These are phyloP conservation scores for Pythium graminicola DNA, from an alignment of 352 stramenopile species.

Conservation along the genomic window DNA sequence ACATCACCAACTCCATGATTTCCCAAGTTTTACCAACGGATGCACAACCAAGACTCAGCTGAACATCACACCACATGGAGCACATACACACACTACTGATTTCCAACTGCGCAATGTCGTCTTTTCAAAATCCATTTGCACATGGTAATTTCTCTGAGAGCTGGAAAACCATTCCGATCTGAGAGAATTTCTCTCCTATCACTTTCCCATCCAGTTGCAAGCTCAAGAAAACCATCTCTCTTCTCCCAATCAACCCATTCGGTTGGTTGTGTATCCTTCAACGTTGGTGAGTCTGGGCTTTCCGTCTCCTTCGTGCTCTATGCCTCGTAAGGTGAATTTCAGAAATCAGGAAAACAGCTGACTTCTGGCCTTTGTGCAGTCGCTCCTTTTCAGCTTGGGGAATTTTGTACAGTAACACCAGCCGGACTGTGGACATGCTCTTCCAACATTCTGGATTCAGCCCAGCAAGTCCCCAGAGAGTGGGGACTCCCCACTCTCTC, in stretches of 20 bases:
- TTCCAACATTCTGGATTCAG: background rate
- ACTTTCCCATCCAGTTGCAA: background rate
- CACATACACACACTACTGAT: too few relatives aligned
- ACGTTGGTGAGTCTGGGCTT: background rate
- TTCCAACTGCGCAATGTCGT: too few relatives aligned
- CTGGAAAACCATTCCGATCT: too few relatives aligned
- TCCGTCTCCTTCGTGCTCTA: background rate
- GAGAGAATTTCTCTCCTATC: too few relatives aligned
- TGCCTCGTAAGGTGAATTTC: constrained; percentile 8
- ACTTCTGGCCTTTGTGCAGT: constrained; percentile 1
- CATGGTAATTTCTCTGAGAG: too few relatives aligned
- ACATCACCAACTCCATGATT: too few relatives aligned
- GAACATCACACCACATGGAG: too few relatives aligned
- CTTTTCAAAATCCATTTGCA: too few relatives aligned
- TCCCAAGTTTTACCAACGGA: too few relatives aligned
- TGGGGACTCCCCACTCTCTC: background rate
- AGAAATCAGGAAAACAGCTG: constrained; percentile 14
- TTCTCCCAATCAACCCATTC: constrained; percentile 2
- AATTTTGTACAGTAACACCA: too few relatives aligned
- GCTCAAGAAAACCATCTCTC: background rate
- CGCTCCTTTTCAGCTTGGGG: constrained; percentile 10
- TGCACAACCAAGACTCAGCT: too few relatives aligned
- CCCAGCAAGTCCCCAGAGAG: background rate
- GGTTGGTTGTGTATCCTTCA: background rate
- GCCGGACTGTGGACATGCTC: too few relatives aligned